Evolutionary conservation across 768 basidiomycete genomes (phyloP).

Genomic region (Russula sp.): DNA sequence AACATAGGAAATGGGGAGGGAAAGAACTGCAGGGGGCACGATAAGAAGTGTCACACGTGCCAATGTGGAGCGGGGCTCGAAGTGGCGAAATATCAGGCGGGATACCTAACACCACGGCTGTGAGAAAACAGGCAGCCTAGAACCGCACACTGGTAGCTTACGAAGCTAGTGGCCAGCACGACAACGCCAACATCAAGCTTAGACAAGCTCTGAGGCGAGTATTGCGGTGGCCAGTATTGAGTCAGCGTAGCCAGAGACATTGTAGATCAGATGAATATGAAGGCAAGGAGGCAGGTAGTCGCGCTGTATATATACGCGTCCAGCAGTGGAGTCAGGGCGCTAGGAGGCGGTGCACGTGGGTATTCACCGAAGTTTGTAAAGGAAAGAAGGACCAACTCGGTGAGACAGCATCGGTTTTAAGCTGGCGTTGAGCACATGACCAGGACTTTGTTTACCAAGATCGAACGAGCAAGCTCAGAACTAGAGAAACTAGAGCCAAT

Average conservation of each 20-base stretch:
- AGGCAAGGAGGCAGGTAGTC: background rate
- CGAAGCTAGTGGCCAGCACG: background rate
- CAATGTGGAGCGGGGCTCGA: background rate
- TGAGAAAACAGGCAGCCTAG: background rate
- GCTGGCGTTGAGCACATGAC: background rate
- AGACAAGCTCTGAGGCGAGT: background rate
- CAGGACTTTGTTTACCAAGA: background rate
- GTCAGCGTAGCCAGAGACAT: background rate
- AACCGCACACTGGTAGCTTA: background rate
- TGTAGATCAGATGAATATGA: slow-evolving; percentile 29
- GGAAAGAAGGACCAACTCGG: background rate
- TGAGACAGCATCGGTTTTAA: background rate
- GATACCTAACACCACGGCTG: background rate
- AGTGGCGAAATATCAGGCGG: background rate
- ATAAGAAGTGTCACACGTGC: background rate
- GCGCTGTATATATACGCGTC: background rate
- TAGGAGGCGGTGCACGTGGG: background rate
- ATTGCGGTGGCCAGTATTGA: background rate
- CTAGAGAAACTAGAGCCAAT: too few relatives aligned
- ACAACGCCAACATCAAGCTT: background rate
- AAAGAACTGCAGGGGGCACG: slow-evolving; percentile 5
- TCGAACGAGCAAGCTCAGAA: too few relatives aligned
- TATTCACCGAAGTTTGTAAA: background rate
- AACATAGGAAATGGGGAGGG: background rate
- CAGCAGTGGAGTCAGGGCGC: too few relatives aligned